phyloP scores from a whole-genome alignment of 306 rosid species.

The Vigna hirtella region DNA sequence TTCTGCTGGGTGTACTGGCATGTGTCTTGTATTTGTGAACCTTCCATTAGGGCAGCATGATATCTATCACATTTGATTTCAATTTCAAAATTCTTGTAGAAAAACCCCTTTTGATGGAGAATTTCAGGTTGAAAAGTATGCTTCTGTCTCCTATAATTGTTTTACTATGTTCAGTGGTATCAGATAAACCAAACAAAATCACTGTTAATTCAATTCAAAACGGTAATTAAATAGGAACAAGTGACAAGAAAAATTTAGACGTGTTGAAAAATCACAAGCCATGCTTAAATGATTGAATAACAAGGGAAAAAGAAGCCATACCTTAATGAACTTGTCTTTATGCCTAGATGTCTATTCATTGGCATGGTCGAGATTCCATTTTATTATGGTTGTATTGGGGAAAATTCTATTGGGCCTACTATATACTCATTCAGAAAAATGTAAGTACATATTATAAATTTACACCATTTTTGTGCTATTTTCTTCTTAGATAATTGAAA shows the following conservation, averaged over 20 bases:
- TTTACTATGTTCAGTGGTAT: slow-evolving; percentile 22
- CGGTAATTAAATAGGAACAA: not conserved
- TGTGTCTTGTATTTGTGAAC: slow-evolving; percentile 37
- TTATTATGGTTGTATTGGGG: slow-evolving; percentile 40
- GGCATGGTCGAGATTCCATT: slow-evolving; percentile 57
- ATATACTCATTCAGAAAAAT: slow-evolving; percentile 36
- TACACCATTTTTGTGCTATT: not conserved
- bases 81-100: not conserved
- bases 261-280: slow-evolving; percentile 14
- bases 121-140: not conserved
- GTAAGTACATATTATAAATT: not conserved
- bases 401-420: slow-evolving; percentile 58
- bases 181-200: slow-evolving; percentile 7
- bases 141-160: slow-evolving; percentile 1
- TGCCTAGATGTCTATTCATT: slow-evolving; percentile 52
- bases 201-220: slow-evolving; percentile 22
- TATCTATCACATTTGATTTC: slow-evolving; percentile 26
- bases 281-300: slow-evolving; percentile 25
- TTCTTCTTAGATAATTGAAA: not conserved
- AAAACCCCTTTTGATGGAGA: not conserved
- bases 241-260: slow-evolving; percentile 26
- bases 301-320: slow-evolving; percentile 6
- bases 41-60: slow-evolving; percentile 19
- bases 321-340: slow-evolving; percentile 46
- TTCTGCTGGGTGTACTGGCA: slow-evolving; percentile 5